Evolutionary conservation across 441 rosid species (phyloP), one percentile per base, ranked within the genome.

Genomic region (Erodium trifolium): DNA sequence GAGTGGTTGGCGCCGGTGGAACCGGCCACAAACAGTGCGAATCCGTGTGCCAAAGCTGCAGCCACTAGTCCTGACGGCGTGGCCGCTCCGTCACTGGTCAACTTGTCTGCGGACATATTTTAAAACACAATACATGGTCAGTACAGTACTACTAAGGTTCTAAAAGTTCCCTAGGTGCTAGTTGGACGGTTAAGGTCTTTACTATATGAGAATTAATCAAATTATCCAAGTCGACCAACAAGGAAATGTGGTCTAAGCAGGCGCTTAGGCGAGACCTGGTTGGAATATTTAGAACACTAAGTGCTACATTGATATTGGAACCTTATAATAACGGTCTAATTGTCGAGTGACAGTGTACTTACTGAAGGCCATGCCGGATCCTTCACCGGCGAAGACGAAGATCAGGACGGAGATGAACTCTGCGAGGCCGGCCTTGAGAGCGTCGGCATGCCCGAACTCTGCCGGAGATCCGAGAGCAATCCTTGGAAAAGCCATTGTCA

Each of bases 281-380:
- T n/a, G n/a, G n/a, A n/a, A n/a, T n/a, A n/a, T n/a, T n/a, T n/a
- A n/a, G n/a, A n/a, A n/a, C n/a, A n/a, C n/a, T n/a, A 41, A 6
- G 12, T 41, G 2, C 12, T 41, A 41, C 47, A 41, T 41, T 41
- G 0, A 8, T 0, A 6, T 13, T 13, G 13, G 17, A 13, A 51
- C 17, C 16, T 41, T 41, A 41, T 7, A 8, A 11, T 41, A 11
- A 41, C 47, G 12, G 47, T 18, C 11, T 12, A 63, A 83, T 68
- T 77, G 78, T 84, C 80, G 70, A 78, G 78, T 19, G 86, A 82
- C 82, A 23, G 80, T 82, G 70, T 80, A 78, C 81, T 78, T 63
- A 7, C 79, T 31, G 34, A 31, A 31, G 34, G 34, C 34, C 34
- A 31, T 31, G 34, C 34, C 34, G 34, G 34, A 31, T 0, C 34